Conservation (phyloP, 2,329 filamentous ascomycete species). For the Fusarium graminum region DNA sequence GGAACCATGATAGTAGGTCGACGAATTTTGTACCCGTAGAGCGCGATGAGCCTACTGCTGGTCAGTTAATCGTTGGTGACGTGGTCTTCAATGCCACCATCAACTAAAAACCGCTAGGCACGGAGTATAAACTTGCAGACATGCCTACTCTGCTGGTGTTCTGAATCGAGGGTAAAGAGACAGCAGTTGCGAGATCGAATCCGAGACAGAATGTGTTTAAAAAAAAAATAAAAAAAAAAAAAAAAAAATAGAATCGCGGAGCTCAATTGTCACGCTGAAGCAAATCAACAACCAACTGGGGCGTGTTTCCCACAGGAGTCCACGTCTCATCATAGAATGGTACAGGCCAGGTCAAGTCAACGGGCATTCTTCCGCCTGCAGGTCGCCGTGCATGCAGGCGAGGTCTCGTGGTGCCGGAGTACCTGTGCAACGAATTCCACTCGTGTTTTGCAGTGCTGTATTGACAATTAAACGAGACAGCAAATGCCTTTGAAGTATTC, state of each 20-base stretch:
- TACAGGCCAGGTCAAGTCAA: slow-evolving; percentile 41
- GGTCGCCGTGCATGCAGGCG: slow-evolving; percentile 50
- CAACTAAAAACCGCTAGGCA: slow-evolving; percentile 31
- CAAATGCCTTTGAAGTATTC: background rate
- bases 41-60: too few relatives aligned
- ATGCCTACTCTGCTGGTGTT: slow-evolving; percentile 6
- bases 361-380: slow-evolving; percentile 48
- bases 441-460: slow-evolving; percentile 21
- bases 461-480: background rate
- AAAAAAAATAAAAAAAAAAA: background rate
- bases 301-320: slow-evolving; percentile 44
- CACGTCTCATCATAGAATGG: slow-evolving; percentile 31
- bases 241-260: background rate
- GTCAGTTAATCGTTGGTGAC: background rate
- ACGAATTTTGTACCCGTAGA: too few relatives aligned
- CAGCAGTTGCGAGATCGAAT: slow-evolving; percentile 36
- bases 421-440: slow-evolving; percentile 18
- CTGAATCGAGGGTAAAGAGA: slow-evolving; percentile 21
- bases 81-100: slow-evolving; percentile 25
- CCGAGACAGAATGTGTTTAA: slow-evolving; percentile 21
- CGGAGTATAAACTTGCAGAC: slow-evolving; percentile 23
- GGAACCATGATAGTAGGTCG: background rate
- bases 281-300: slow-evolving; percentile 27
- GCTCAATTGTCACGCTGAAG: slow-evolving; percentile 8
- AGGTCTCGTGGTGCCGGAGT: slow-evolving; percentile 50